Evolutionary conservation across 2,329 filamentous ascomycete species (phyloP), one percentile per base, ranked within the genome.

Genomic region (Coleophoma eucalyptorum): DNA sequence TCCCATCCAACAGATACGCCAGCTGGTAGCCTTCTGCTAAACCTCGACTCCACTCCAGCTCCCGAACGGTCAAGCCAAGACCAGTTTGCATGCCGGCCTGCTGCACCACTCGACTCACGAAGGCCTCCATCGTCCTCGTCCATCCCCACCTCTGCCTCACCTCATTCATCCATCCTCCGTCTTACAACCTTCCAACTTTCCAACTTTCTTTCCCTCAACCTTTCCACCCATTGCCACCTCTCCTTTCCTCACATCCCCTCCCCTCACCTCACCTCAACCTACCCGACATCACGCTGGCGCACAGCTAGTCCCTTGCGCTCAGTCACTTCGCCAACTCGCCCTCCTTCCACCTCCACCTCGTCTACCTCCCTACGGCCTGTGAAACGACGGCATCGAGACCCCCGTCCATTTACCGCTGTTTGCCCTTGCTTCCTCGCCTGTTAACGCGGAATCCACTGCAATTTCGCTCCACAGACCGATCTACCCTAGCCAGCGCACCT

Each of bases 401-500:
- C 35, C 15, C 37, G 18, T n/a, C 18, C 21, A n/a, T n/a, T 48
- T 47, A 43, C 32, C 48, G 46, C 42, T 50, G 45, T 49, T 46
- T 50, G 50, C 61, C 62, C 60, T 63, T 63, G 55, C 58, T 50
- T 63, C 55, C 52, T 53, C 54, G 44, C 44, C 46, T 51, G 48
- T 55, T 50, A 46, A 48, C 51, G 48, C 45, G 59, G 55, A 63
- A 60, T 62, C 62, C 60, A 62, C 59, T 54, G 50, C 50, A 63
- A 63, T 64, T 48, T 64, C 59, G 61, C 61, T 64, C 62, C 61
- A 64, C 62, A 61, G 59, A 58, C 56, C 58, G 53, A 62, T 61
- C 58, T 51, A 48, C 55, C 62, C 57, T 51, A 58, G 58, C 53
- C 61, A 59, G 52, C 55, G 53, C 57, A 61, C 55, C 50, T 55